These are phyloP conservation scores for Daldinia concentrica DNA, from an alignment of 495 filamentous ascomycete species.

Conservation along the genomic window DNA sequence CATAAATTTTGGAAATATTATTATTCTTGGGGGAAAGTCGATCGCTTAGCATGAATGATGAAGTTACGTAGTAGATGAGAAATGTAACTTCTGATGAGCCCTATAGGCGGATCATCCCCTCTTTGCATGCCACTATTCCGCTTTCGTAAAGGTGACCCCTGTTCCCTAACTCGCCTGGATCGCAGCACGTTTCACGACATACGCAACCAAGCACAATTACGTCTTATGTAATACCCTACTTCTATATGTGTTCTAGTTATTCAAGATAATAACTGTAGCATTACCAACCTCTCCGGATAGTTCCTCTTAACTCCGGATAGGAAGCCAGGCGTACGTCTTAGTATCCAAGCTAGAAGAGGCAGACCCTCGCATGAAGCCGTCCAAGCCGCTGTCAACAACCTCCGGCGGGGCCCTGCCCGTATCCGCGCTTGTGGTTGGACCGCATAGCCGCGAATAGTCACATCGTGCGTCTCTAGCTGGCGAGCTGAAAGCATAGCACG, in stretches of 20 bases:
- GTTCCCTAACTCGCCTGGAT: slow-evolving; percentile 8
- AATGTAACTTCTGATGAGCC: slow-evolving; percentile 4
- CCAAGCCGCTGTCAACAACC: slow-evolving; percentile 6
- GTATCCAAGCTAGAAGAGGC: neutral
- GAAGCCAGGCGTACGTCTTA: neutral
- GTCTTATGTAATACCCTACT: neutral
- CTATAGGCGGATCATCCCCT: slow-evolving; percentile 22
- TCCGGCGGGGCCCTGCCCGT: slow-evolving; percentile 7
- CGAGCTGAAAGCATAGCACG: slow-evolving; percentile 13
- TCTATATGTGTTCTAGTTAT: neutral
- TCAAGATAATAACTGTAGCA: neutral
- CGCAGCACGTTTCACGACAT: slow-evolving; percentile 26
- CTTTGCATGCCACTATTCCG: slow-evolving; percentile 21
- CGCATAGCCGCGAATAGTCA: slow-evolving; percentile 9
- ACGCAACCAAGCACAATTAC: neutral
- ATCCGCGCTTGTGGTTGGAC: slow-evolving; percentile 1
- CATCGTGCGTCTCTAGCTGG: neutral
- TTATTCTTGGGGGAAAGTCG: too few species aligned
- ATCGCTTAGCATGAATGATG: too few species aligned
- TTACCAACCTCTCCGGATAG: neutral
- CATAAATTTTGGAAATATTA: too few species aligned
- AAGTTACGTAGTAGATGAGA: too few species aligned
- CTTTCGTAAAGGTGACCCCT: slow-evolving; percentile 10
- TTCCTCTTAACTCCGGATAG: neutral
- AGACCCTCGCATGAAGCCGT: slow-evolving; percentile 7